Conservation (phyloP, 2,329 filamentous ascomycete genomes). For the Bipolaris oryzae region DNA sequence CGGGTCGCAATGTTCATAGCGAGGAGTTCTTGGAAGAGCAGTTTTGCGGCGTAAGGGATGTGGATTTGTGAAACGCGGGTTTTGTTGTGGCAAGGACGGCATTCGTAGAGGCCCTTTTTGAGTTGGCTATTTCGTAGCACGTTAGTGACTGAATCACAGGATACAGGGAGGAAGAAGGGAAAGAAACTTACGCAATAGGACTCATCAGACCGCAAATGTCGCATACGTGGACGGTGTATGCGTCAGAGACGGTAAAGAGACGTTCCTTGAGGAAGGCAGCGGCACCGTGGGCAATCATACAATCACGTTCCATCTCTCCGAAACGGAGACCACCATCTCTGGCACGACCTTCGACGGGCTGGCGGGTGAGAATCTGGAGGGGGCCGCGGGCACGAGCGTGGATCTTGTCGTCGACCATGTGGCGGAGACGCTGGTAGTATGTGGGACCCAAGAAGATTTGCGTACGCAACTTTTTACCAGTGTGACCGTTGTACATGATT, state of each 20-base stretch:
- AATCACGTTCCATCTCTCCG: slow-evolving; percentile 99
- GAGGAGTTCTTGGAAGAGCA: slow-evolving; percentile 96
- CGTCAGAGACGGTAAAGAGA: slow-evolving; percentile 95
- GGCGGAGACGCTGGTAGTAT: slow-evolving; percentile 96
- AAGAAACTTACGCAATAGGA: slow-evolving; percentile 87
- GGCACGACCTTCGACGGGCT: slow-evolving; percentile 97
- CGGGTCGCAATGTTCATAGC: slow-evolving; percentile 98
- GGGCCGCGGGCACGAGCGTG: slow-evolving; percentile 97
- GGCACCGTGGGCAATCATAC: slow-evolving; percentile 99
- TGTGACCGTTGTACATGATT: slow-evolving; percentile 98
- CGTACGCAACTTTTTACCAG: slow-evolving; percentile 87
- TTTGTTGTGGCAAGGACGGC: slow-evolving; percentile 98
- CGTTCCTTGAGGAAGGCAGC: slow-evolving; percentile 97
- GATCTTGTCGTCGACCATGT: slow-evolving; percentile 99
- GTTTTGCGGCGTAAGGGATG: slow-evolving; percentile 96
- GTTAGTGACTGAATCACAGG: slow-evolving; percentile 23
- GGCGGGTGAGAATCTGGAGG: slow-evolving; percentile 94
- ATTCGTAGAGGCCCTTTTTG: slow-evolving; percentile 95
- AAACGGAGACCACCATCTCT: slow-evolving; percentile 97
- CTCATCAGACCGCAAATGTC: slow-evolving; percentile 99
- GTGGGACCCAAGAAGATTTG: slow-evolving; percentile 98
- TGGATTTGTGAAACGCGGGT: slow-evolving; percentile 97
- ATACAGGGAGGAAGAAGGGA: neutral
- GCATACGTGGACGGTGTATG: slow-evolving; percentile 97
- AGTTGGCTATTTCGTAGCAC: slow-evolving; percentile 68